phyloP scores from a whole-genome alignment of 202 grass and related monocot species.

The Elaeis oleifera region DNA sequence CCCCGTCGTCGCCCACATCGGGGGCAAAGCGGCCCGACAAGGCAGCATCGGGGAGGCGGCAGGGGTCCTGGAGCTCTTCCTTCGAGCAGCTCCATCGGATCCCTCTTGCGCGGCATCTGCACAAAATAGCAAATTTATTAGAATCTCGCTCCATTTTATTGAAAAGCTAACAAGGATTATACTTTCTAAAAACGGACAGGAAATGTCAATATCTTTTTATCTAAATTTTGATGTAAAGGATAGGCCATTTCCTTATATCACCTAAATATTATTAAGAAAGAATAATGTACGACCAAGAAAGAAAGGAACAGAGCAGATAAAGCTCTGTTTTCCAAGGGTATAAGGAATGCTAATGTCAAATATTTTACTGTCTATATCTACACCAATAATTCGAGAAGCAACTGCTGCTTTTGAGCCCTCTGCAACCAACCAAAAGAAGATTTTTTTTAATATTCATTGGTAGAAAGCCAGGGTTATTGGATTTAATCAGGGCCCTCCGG shows the following conservation, averaged over 20 bases:
- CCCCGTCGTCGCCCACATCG: not conserved
- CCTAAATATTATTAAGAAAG: too few species aligned
- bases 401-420: constrained; percentile 80
- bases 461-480: not conserved
- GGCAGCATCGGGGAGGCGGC: not conserved
- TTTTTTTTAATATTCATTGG: not conserved
- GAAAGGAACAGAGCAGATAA: too few species aligned
- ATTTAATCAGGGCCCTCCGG: constrained; percentile 19
- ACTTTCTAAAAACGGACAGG: not conserved
- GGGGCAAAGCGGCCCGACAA: not conserved
- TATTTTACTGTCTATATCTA: constrained; percentile 87
- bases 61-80: not conserved
- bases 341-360: constrained; percentile 65
- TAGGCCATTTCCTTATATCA: too few species aligned
- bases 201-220: too few species aligned
- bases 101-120: too few species aligned
- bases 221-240: too few species aligned
- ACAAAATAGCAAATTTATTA: too few species aligned
- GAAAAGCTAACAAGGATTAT: not conserved
- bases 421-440: constrained; percentile 47
- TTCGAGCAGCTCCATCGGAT: constrained; percentile 3
- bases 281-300: too few species aligned
- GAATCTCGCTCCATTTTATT: too few species aligned
- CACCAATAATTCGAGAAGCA: constrained; percentile 2
- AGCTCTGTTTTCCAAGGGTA: too few species aligned